A percentile compares a stretch with the other conserved stretches of the same genome.
These are phyloP conservation scores for Cytospora paraplurivora DNA, from an alignment of 2,329 filamentous ascomycete species.

Conservation along the genomic window DNA sequence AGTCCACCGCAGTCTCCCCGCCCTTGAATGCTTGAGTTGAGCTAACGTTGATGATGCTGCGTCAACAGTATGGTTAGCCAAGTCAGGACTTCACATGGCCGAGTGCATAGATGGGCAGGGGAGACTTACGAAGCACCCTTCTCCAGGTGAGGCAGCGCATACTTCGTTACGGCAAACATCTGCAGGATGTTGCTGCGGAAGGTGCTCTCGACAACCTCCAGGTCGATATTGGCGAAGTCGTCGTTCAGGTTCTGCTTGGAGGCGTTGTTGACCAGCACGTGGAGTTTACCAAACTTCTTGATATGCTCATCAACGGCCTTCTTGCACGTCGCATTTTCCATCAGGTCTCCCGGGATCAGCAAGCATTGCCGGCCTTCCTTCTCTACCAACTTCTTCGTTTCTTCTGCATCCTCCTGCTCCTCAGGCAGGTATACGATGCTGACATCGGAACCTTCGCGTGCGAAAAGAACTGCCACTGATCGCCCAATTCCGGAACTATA, in stretches of 20 bases:
- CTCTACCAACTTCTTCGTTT: conserved; percentile 55
- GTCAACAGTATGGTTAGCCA: background rate
- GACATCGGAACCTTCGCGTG: conserved; percentile 59
- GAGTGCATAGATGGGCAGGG: background rate
- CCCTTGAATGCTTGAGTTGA: conserved; percentile 58
- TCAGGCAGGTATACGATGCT: conserved; percentile 58
- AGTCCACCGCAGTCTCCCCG: conserved; percentile 54
- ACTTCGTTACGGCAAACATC: conserved; percentile 63
- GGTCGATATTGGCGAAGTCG: conserved; percentile 55
- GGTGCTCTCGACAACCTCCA: conserved; percentile 56
- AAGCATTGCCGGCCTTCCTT: conserved; percentile 51
- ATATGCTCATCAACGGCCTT: conserved; percentile 56
- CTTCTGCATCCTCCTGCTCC: conserved; percentile 57
- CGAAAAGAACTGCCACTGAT: conserved; percentile 56
- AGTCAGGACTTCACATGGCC: background rate
- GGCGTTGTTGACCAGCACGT: conserved; percentile 62
- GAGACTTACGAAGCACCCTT: conserved; percentile 46
- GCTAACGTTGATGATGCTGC: conserved; percentile 58
- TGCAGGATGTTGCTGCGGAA: conserved; percentile 60
- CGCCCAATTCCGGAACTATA: conserved; percentile 56
- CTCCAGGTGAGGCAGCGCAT: conserved; percentile 56
- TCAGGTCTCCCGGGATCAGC: conserved; percentile 51
- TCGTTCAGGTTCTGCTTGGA: conserved; percentile 57
- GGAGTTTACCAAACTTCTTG: conserved; percentile 47
- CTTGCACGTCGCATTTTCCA: conserved; percentile 51